Percentiles rank a stretch among this genome's conserved stretches.
Evolutionary conservation across 768 basidiomycete genomes (phyloP).

Genomic region (Rhodotorula diobovata): DNA sequence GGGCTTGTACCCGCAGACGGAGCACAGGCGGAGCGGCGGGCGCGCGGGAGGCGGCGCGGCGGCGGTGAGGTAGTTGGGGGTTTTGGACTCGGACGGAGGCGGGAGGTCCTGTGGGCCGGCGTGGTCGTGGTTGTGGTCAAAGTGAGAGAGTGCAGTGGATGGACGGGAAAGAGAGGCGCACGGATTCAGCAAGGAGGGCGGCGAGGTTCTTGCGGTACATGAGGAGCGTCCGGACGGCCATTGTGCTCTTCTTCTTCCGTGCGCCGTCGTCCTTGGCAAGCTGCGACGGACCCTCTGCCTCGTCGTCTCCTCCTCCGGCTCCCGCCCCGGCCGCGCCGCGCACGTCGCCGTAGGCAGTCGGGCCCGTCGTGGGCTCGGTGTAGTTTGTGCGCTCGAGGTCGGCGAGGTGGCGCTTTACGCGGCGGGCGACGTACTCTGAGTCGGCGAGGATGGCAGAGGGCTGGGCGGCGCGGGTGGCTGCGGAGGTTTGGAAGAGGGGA

Average conservation of each 20-base stretch:
- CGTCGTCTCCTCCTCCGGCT: too few relatives aligned
- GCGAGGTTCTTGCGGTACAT: slow-evolving; percentile 75
- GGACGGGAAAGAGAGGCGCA: slow-evolving; percentile 47
- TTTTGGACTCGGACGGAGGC: slow-evolving; percentile 49
- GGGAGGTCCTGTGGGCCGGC: slow-evolving; percentile 11
- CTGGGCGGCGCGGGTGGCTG: slow-evolving; percentile 14
- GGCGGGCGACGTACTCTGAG: slow-evolving; percentile 66
- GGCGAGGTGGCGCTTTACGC: slow-evolving; percentile 70
- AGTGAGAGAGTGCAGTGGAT: neutral
- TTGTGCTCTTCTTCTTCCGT: slow-evolving; percentile 67
- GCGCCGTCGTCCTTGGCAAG: slow-evolving; percentile 46
- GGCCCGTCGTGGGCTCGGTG: slow-evolving; percentile 30
- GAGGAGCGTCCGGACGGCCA: slow-evolving; percentile 72
- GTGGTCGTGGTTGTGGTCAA: neutral
- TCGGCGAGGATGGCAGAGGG: slow-evolving; percentile 48
- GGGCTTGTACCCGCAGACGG: slow-evolving; percentile 83
- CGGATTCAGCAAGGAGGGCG: slow-evolving; percentile 72
- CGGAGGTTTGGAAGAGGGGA: neutral
- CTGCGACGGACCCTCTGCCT: slow-evolving; percentile 8
- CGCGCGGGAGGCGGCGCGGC: slow-evolving; percentile 58
- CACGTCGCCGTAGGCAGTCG: slow-evolving; percentile 49
- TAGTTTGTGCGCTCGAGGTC: slow-evolving; percentile 60
- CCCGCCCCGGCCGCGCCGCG: too few relatives aligned
- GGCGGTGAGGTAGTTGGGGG: slow-evolving; percentile 72
- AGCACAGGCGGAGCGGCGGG: slow-evolving; percentile 68